Conservation (phyloP, 2,329 filamentous ascomycete species). For the Alternaria alternata region DNA sequence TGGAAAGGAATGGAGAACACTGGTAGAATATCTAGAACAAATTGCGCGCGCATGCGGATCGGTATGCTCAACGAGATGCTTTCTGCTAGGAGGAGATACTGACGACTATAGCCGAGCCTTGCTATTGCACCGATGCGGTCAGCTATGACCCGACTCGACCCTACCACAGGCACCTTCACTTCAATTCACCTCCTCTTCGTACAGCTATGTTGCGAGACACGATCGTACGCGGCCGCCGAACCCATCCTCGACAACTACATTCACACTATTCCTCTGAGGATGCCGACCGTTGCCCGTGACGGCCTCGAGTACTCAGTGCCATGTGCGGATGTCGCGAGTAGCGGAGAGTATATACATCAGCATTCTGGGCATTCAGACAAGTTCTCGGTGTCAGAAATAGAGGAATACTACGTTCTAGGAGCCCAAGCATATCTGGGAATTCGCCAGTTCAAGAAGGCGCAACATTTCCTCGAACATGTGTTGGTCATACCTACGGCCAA, state of each 20-base stretch:
- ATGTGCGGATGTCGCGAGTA: slow-evolving; percentile 54
- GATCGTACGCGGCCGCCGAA: slow-evolving; percentile 63
- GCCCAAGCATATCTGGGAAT: slow-evolving; percentile 58
- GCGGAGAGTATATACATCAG: slow-evolving; percentile 67
- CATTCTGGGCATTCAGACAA: slow-evolving; percentile 65
- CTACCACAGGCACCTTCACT: slow-evolving; percentile 71
- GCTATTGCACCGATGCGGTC: slow-evolving; percentile 53
- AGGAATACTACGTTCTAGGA: slow-evolving; percentile 62
- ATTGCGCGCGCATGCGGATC: slow-evolving; percentile 42
- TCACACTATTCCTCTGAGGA: slow-evolving; percentile 66
- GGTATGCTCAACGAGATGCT: slow-evolving; percentile 32
- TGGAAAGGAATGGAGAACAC: slow-evolving; percentile 56
- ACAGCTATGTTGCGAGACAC: slow-evolving; percentile 64
- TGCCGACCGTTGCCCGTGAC: slow-evolving; percentile 39
- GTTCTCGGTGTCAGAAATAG: slow-evolving; percentile 62
- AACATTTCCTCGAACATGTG: slow-evolving; percentile 57
- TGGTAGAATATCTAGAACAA: slow-evolving; percentile 54
- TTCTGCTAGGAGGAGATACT: not conserved
- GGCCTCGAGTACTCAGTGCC: slow-evolving; percentile 50
- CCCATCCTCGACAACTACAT: slow-evolving; percentile 71
- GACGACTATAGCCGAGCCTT: slow-evolving; percentile 39
- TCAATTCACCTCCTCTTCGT: slow-evolving; percentile 67
- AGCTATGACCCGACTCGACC: slow-evolving; percentile 72
- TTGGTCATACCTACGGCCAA: slow-evolving; percentile 71
- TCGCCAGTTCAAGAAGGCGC: slow-evolving; percentile 54